Conservation (phyloP, 1,284 basidiomycete species). For the Calocybe gambosa region DNA sequence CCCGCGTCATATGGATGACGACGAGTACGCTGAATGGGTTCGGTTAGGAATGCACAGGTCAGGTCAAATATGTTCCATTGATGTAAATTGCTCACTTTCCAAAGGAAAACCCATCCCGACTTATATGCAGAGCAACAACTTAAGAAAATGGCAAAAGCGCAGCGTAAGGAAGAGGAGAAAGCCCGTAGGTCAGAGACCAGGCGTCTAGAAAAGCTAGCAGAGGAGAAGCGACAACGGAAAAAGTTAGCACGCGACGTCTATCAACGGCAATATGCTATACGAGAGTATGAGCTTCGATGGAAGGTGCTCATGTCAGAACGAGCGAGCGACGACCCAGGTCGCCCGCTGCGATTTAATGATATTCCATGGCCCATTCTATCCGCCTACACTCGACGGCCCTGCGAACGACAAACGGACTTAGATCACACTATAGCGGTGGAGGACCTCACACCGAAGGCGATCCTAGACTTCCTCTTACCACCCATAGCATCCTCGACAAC, state of each 20-base stretch:
- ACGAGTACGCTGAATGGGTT: slow-evolving; percentile 79
- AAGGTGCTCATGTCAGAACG: slow-evolving; percentile 37
- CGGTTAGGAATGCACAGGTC: slow-evolving; percentile 75
- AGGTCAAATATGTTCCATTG: slow-evolving; percentile 19
- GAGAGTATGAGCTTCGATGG: slow-evolving; percentile 58
- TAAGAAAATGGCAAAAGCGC: slow-evolving; percentile 43
- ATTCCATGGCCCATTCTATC: slow-evolving; percentile 76
- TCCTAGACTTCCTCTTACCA: slow-evolving; percentile 57
- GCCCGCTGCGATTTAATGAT: slow-evolving; percentile 43
- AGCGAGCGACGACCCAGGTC: slow-evolving; percentile 13
- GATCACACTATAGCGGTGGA: slow-evolving; percentile 29
- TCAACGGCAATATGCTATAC: slow-evolving; percentile 38
- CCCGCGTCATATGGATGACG: slow-evolving; percentile 69
- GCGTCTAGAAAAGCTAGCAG: slow-evolving; percentile 44
- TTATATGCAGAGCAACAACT: slow-evolving; percentile 59
- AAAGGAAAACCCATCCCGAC: slow-evolving; percentile 59
- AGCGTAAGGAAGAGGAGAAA: slow-evolving; percentile 48
- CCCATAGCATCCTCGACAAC: slow-evolving; percentile 12
- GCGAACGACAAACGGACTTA: slow-evolving; percentile 12
- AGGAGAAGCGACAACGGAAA: slow-evolving; percentile 41
- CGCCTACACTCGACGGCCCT: slow-evolving; percentile 24
- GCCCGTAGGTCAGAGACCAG: slow-evolving; percentile 46
- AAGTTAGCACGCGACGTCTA: slow-evolving; percentile 40
- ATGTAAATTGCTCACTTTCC: slow-evolving; percentile 2
- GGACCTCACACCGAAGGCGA: slow-evolving; percentile 51